Evolutionary conservation across 129 eudicot species (phyloP).

Genomic region (Smallanthus sonchifolius): DNA sequence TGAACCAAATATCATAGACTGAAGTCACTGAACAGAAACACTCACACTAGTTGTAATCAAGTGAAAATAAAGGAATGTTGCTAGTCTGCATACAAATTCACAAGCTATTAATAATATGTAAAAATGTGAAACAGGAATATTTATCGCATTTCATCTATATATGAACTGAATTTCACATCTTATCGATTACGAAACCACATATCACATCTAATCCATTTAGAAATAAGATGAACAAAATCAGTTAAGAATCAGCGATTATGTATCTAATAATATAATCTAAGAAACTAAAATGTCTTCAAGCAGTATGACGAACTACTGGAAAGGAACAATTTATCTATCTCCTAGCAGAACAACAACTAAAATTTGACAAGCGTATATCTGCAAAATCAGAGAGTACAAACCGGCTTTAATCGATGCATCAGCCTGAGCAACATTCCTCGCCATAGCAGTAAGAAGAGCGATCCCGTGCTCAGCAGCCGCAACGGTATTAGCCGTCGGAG

Average conservation of each 20-base stretch:
- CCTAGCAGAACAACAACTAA: background rate
- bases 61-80: background rate
- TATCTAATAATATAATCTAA: background rate
- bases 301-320: constrained; percentile 7
- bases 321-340: background rate
- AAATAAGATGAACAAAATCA: background rate
- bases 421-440: constrained; percentile 89
- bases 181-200: background rate
- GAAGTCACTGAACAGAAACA: background rate
- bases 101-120: background rate
- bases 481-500: constrained; percentile 93
- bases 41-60: background rate
- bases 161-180: background rate
- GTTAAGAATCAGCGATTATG: background rate
- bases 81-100: background rate
- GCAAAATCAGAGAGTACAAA: constrained; percentile 10
- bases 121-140: background rate
- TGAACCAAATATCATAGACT: background rate
- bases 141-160: background rate
- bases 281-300: background rate
- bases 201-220: background rate
- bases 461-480: constrained; percentile 98
- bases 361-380: constrained; percentile 8
- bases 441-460: constrained; percentile 83
- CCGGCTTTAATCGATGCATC: constrained; percentile 91